Conservation (phyloP, 441 rosid genomes). For the Adansonia rubrostipa region DNA sequence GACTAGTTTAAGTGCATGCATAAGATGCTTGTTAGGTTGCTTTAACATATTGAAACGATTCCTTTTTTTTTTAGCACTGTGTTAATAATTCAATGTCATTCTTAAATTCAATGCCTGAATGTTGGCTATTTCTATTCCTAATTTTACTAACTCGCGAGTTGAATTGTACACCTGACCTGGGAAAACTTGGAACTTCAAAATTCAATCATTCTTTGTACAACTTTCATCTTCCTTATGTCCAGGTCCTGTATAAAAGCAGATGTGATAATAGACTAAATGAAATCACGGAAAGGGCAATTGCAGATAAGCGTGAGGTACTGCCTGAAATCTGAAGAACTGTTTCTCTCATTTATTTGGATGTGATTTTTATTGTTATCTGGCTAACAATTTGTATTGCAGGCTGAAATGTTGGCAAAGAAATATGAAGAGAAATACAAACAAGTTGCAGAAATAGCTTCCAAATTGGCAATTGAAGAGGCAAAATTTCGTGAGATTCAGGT, state of each 20-base stretch:
- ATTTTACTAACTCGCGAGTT: neutral
- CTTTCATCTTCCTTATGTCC: constrained; percentile 28
- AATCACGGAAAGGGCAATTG: constrained; percentile 87
- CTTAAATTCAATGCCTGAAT: neutral
- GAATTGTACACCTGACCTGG: neutral
- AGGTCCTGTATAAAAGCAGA: constrained; percentile 93
- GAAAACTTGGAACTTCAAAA: constrained; percentile 28
- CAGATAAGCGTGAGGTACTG: constrained; percentile 92
- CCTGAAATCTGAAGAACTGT: constrained; percentile 20
- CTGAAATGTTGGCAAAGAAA: constrained; percentile 83
- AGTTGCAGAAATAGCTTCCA: constrained; percentile 94
- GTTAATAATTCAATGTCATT: neutral
- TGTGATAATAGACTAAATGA: constrained; percentile 94
- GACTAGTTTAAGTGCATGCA: neutral
- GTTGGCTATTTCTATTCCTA: neutral
- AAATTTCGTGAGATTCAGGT: constrained; percentile 94
- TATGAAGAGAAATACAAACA: constrained; percentile 97
- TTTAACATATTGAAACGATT: neutral
- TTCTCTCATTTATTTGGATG: constrained; percentile 25
- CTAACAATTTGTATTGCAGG: constrained; percentile 55
- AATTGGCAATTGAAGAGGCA: constrained; percentile 93
- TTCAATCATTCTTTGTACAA: constrained; percentile 23
- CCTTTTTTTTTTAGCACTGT: neutral
- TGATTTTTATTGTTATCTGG: constrained; percentile 27
- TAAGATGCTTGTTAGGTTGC: constrained; percentile 1